Base-by-base conservation (phyloP, 164 flowering plant species). In the Litsea cubeba region DNA sequence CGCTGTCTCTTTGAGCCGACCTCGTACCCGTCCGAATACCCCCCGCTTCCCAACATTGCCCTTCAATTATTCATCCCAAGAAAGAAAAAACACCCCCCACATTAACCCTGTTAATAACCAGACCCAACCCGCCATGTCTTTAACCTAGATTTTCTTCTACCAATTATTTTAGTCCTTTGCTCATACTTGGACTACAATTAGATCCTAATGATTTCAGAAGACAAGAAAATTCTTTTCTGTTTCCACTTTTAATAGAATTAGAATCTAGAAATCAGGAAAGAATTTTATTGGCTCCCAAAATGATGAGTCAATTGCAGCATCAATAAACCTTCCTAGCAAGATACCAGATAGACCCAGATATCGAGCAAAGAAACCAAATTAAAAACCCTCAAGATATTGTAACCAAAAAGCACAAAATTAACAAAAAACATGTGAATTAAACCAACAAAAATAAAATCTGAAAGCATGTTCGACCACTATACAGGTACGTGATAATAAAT, bases 51-150 rank as follows among this genome's bases (percentile, higher is more conserved):
- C 77, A 82, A 79, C 82, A 82, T 79, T 76, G 81, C 83, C 83
- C 81, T 81, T 79, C 78, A 80, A 25, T 76, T 65, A 69, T 65
- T 70, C 74, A 69, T 26, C 74, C 91, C 90, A 87, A 81, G 69
- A 80, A 82, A 77, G 81, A 87, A 30, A 74, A 68, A 74, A 35
- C 71, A 68, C 71, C 82, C 80, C 85, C 98, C 93, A 91, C 88
- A 87, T 89, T 81, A 91, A 86, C 92, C 83, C 91, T 74, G 89
- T 90, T 90, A 91, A 50, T 92, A 92, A 86, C 92, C 89, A 88
- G 77, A 81, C 98, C 98, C 92, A 82, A 80, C 94, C 98, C 94
- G 79, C 79, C 66, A 72, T 84, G 74, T 80, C 83, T 86, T 54
- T 76, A 46, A 73, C 54, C 71, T 68, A 46, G 25, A 6, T 40